A percentile compares a stretch with the other conserved stretches of the same genome.
phyloP scores from a whole-genome alignment of 257 asterid genomes.

The Cordia subcordata region DNA sequence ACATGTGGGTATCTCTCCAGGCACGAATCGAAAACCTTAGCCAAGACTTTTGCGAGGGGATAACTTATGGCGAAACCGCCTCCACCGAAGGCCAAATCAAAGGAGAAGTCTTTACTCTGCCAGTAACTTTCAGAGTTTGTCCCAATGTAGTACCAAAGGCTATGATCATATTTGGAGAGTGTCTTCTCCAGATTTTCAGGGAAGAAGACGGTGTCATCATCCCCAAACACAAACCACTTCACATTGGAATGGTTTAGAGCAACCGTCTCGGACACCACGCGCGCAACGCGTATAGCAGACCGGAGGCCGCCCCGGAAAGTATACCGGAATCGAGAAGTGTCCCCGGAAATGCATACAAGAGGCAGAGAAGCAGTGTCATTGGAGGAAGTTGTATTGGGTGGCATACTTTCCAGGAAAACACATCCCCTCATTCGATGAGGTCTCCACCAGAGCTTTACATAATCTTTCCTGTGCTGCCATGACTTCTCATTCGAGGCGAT shows the following conservation, averaged over 20 bases:
- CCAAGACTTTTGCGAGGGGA: conserved; percentile 62
- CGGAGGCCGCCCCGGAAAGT: conserved; percentile 52
- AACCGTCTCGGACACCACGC: conserved; percentile 59
- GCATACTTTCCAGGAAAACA: conserved; percentile 53
- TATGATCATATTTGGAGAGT: conserved; percentile 71
- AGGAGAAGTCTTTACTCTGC: conserved; percentile 54
- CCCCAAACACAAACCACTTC: conserved; percentile 90
- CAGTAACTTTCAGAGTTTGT: conserved; percentile 52
- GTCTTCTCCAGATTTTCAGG: conserved; percentile 76
- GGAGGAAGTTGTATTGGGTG: conserved; percentile 19
- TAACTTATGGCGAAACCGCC: conserved; percentile 92
- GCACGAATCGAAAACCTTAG: conserved; percentile 62
- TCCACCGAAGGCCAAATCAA: conserved; percentile 83
- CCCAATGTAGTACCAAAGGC: conserved; percentile 75
- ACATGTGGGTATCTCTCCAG: conserved; percentile 58
- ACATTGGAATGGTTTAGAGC: conserved; percentile 48
- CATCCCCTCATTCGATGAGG: conserved; percentile 65
- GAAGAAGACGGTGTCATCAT: conserved; percentile 76
- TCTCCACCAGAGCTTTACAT: conserved; percentile 72
- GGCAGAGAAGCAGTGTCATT: conserved; percentile 33
- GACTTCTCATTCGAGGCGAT: conserved; percentile 56
- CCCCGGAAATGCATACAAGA: conserved; percentile 53
- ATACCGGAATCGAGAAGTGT: conserved; percentile 62
- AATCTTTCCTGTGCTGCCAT: conserved; percentile 51
- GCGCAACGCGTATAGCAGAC: conserved; percentile 74